Evolutionary conservation across 257 asterid species (phyloP).

Genomic region (Fraxinus americana): DNA sequence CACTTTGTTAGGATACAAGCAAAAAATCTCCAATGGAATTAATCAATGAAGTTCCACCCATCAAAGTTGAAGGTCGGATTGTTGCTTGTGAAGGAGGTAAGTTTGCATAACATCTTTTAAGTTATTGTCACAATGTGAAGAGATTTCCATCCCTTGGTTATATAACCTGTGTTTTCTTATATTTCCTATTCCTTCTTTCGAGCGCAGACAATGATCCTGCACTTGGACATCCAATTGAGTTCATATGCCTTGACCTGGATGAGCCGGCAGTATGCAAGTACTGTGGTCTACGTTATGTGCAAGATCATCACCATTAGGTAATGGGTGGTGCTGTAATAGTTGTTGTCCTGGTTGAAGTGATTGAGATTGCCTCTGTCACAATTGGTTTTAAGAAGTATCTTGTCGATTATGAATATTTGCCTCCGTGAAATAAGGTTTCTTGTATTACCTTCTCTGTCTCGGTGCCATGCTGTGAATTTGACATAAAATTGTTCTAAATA

Average conservation of each 20-base stretch:
- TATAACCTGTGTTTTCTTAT: neutral
- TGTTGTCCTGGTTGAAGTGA: too few species aligned
- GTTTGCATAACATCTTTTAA: conserved; percentile 23
- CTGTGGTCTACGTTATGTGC: conserved; percentile 79
- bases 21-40: conserved; percentile 91
- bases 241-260: conserved; percentile 84
- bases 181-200: neutral
- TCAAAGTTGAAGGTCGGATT: conserved; percentile 80
- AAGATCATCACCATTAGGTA: conserved; percentile 92
- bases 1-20: conserved; percentile 57
- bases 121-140: neutral
- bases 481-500: neutral
- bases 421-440: neutral
- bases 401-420: neutral
- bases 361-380: too few species aligned
- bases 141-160: neutral
- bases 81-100: conserved; percentile 95
- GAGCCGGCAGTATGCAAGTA: conserved; percentile 91
- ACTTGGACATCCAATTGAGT: conserved; percentile 92
- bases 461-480: neutral
- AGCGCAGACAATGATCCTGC: conserved; percentile 71
- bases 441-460: neutral
- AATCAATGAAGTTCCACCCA: conserved; percentile 97
- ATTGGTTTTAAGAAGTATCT: too few species aligned
- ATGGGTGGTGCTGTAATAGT: too few species aligned